Base-by-base conservation (phyloP, 495 filamentous ascomycete genomes). In the Penicillium manginii region DNA sequence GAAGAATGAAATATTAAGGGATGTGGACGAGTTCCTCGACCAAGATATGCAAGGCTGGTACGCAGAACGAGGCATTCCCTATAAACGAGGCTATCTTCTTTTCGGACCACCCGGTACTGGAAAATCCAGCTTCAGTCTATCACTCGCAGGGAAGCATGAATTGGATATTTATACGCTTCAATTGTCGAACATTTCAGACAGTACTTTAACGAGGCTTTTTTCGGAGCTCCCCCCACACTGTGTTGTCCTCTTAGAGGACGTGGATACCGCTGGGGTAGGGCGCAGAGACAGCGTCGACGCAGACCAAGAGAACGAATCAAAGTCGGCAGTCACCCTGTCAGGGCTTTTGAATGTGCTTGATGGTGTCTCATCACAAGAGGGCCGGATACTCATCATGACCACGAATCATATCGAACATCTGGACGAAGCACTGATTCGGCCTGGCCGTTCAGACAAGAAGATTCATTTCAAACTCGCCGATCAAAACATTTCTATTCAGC, bases 21-120 rank as follows among this genome's bases (percentile, higher is more conserved):
- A 94, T 70, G 85, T 94, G 60, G 88, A 90, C 65, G 89, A 93
- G 62, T 96, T 91, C 65, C 76, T 94, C 3, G 83, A 90, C 56
- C 83, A 88, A 0, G 73, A 78, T 7, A 91, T 84, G 2, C 73
- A 83, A 18, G 71, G 70, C 18, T 93, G 87, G 90, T 92, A 92
- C 57, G 81, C 85, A 40, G 81, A 84, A 35, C 76, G 86, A 3
- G 88, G 74, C 4, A 76, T 78, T 37, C 73, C 70, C 22, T 75
- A 76, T 46, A 63, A 72, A 39, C 65, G 65, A 50, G 71, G 73
- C 6, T 76, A 75, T 32, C 63, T 78, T 45, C 62, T 78, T 17
- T 62, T 73, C 54, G 61, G 74, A 8, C 74, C 67, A 1, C 73
- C 74, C 10, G 59, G 75, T 18, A 77, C 72, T 2, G 67, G 74